phyloP scores from a whole-genome alignment of 2,329 filamentous ascomycete genomes.

The Dendrostoma leiphaemia region DNA sequence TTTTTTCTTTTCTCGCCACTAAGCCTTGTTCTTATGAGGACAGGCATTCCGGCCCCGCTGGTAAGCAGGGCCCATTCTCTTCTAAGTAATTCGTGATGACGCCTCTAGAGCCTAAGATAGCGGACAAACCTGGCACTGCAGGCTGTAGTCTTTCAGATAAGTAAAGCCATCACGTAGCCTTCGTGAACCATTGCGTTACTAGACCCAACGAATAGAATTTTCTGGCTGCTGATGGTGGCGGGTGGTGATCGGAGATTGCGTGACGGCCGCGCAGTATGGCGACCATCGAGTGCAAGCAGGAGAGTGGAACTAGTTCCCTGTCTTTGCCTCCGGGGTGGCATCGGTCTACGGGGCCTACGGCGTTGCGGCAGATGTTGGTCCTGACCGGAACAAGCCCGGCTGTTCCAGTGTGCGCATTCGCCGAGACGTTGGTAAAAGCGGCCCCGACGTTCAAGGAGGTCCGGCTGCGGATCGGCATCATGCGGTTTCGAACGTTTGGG shows the following conservation, averaged over 20 bases:
- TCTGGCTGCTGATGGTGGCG: neutral
- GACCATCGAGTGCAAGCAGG: neutral
- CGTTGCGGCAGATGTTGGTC: neutral
- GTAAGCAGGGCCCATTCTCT: no score
- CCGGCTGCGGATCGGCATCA: no score
- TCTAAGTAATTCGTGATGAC: no score
- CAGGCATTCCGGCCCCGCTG: no score
- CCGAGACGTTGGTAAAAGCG: no score
- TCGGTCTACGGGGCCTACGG: neutral
- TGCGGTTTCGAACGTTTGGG: no score
- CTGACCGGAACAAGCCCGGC: no score
- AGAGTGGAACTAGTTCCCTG: neutral
- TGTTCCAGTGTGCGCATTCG: no score
- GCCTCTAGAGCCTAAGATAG: no score
- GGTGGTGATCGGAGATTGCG: neutral
- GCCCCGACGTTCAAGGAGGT: no score
- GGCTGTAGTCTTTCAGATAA: neutral
- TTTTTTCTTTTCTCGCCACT: no score
- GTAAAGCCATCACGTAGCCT: conserved; percentile 7
- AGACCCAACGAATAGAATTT: neutral
- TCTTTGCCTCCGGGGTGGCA: neutral
- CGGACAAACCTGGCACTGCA: neutral
- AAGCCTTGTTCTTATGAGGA: no score
- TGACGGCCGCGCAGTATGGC: neutral
- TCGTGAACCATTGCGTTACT: conserved; percentile 13